Evolutionary conservation across 371 early-diverging fungal genomes (phyloP), one percentile per base, ranked within the genome.

Genomic region (Ordospora colligata): DNA sequence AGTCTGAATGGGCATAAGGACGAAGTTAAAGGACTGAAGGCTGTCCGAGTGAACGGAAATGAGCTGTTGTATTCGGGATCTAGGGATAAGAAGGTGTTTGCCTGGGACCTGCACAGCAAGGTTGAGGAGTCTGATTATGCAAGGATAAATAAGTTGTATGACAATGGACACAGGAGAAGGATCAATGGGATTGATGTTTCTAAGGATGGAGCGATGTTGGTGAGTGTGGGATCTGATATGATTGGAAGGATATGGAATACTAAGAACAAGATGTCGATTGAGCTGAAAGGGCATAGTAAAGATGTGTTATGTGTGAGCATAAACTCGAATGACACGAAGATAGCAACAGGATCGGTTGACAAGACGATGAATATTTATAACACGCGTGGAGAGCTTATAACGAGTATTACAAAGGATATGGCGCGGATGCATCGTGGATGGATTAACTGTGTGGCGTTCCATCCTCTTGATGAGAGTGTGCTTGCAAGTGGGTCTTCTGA

Each of bases 341-440:
- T 84, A 67, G 64, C 81, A 12, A 82, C 80, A 6, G 84, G 82
- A 50, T 79, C 78, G 37, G 62, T 76, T 8, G 76, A 80, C 19
- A 47, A 52, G 52, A 75, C 58, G n/a, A 54, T 84, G 23, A 70
- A 62, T n/a, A 54, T 84, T n/a, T 83, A 79, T 75, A 84, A 84
- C 65, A 70, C 74, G 2, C 25, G 65, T 19, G 81, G 82, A 23
- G 73, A 81, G 47, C 47, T 76, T n/a, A 73, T 73, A 37, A 45
- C 42, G 32, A 21, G 17, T 21, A 74, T 79, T 45, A 62, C 43
- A n/a, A n/a, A 14, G 2, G 73, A 23, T 17, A 67, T 63, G 64
- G 66, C 72, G 49, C 71, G 75, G 68, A 65, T 86, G 14, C 74
- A 70, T 21, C 40, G 23, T 8, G 64, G 71, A 17, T 75, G 73